Evolutionary conservation across 371 early-diverging fungal species (phyloP), one percentile per base, ranked within the genome.

Genomic region (Chytridium lagenaria): DNA sequence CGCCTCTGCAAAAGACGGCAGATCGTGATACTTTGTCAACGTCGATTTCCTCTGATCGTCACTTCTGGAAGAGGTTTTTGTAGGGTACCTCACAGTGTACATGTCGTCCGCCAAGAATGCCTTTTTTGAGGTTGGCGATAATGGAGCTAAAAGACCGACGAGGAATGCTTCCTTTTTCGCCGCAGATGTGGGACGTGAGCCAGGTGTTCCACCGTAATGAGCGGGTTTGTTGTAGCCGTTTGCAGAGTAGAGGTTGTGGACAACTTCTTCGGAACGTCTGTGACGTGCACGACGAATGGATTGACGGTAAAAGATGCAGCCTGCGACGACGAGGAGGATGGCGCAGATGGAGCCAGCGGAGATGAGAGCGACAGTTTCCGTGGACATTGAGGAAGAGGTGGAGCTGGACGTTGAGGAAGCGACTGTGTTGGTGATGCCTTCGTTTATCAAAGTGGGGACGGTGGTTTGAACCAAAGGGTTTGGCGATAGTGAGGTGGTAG

Each of bases 201-300:
- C n/a, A 44, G 44, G 44, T 12, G 12, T 7, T 12, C 44, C 44
- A 44, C 44, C 44, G 19, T 44, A 44, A 44, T 44, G 19, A 7
- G 44, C 19, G 12, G 44, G 44, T 44, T 44, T 44, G 12, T 19
- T 26, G 26, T 10, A 3, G 7, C 61, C 61, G 23, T 55, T 30
- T 23, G 61, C 61, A 30, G 61, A 61, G 61, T 61, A 61, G 34
- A 61, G 61, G 19, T 37, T 33, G 15, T 37, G 61, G 23, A 26
- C 37, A 61, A 61, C 61, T 23, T 61, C 61, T 16, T 28, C 61
- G 7, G 37, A 61, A 12, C 61, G 31, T 36, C 10, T 10, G n/a
- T 36, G 7, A 5, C 37, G 7, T 10, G 30, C 61, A 5, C 36
- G 31, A 10, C 10, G 5, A 26, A 55, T 10, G 3, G 61, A 31